Base-by-base conservation (phyloP, 2,329 filamentous ascomycete species). In the Cyphellophora attinorum region DNA sequence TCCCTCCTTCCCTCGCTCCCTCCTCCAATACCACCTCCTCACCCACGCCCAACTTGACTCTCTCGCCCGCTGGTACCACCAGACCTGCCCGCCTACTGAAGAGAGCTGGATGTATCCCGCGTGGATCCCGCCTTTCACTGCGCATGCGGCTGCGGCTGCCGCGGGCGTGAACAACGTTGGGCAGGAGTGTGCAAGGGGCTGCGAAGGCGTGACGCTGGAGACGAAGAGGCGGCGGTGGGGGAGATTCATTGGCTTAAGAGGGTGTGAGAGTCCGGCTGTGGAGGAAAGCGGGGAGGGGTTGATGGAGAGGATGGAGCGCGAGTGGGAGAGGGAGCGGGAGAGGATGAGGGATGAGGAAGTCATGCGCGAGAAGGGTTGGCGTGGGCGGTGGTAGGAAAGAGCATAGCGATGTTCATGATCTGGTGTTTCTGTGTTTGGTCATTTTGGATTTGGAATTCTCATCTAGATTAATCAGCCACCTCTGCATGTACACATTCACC, bases 51-150 rank as follows among this genome's bases (percentile, higher is more conserved):
- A 64, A 41, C 52, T 64, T 3, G 61, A 65, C 35, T 40, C 48
- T n/a, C 53, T 66, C 1, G 60, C 61, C 8, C 37, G 49, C 1
- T 55, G 59, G 43, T 66, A 59, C 39, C 60, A 66, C 37, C 62
- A 66, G 35, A 51, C 58, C 5, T 53, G 51, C 28, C 61, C 60
- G 0, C 51, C 61, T 0, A 31, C 50, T 0, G 43, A 40, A 0
- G 51, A 52, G 14, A 59, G 58, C 0, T 48, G 36, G 15, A 37
- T 34, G 4, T 65, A 65, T 31, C 62, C 62, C 4, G 37, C 38
- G 16, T 42, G 41, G 29, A 43, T 49, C 11, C 27, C 33, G 19
- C 35, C 44, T 15, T 43, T 45, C 40, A 42, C 36, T 12, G 14
- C 15, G 13, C 6, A 13, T 13, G 3, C 29, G 5, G 6, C 15